Evolutionary conservation across 768 basidiomycete species (phyloP), one percentile per base, ranked within the genome.

Genomic region (Serendipita sp.): DNA sequence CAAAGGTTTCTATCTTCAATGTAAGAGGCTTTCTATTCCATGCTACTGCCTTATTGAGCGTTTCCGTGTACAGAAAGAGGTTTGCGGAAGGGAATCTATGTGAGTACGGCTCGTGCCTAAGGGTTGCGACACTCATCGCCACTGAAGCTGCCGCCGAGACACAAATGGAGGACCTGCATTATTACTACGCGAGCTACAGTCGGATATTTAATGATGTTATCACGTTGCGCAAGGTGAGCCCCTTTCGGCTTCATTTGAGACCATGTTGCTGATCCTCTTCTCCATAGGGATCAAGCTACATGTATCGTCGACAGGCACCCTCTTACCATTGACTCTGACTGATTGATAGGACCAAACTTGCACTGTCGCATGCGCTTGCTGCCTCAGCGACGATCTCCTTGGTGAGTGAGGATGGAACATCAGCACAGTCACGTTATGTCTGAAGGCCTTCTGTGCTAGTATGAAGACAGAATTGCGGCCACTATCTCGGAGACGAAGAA

Each of bases 171-270:
- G 94, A 97, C 71, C 76, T 97, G 37, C 95, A 95, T 75, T 96
- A 86, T 73, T 97, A 97, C 70, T 94, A 94, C 71, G 94, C 94
- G 4, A 92, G 93, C 70, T 97, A 97, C 72, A 94, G 91, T 72
- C 84, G 94, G 91, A 96, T 96, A 70, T 97, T 94, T 75, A 97
- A 97, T 76, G 94, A 97, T 74, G 94, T 97, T 45, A 96, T 97
- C 65, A 74, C 75, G 1, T 68, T 76, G 4, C 69, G 74, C 53
- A 74, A 74, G 67, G 76, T 74, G 3, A 76, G 58, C 8, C 3
- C n/a, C 13, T 40, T 43, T 64, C 46, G 15, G 29, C 23, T 34
- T 64, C 45, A 45, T 40, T 40, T 40, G 40, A n/a, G 36, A 18
- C 8, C 5, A n/a, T 44, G 15, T 53, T 44, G 40, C 63, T 60